A percentile compares a stretch with the other conserved stretches of the same genome.
Evolutionary conservation across 2,329 filamentous ascomycete species (phyloP).

Genomic region (Xylaria digitata): DNA sequence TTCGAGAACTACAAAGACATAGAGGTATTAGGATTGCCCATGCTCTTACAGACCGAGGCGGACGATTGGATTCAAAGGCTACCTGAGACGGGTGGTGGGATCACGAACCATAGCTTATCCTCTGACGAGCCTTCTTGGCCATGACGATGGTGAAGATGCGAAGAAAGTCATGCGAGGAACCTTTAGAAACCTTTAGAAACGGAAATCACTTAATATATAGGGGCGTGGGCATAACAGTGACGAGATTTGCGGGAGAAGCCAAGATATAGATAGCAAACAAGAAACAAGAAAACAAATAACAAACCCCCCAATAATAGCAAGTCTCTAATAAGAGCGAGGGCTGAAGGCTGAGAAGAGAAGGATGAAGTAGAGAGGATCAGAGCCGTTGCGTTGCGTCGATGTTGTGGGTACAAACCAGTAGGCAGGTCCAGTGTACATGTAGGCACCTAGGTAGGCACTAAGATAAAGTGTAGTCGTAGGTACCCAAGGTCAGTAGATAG

Average conservation of each 20-base stretch:
- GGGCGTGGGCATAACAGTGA: constrained; percentile 4
- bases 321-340: neutral
- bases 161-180: constrained; percentile 38
- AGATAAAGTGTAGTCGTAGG: too few relatives aligned
- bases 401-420: constrained; percentile 6
- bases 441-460: neutral
- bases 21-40: constrained; percentile 33
- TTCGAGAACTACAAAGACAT: constrained; percentile 62
- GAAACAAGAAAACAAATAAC: neutral
- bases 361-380: neutral
- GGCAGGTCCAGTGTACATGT: neutral
- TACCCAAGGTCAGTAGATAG: too few relatives aligned
- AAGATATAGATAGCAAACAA: constrained; percentile 7
- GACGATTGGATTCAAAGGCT: constrained; percentile 20
- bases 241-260: neutral
- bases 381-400: constrained; percentile 6
- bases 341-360: neutral
- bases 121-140: constrained; percentile 73
- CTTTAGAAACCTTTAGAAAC: constrained; percentile 21
- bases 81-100: constrained; percentile 8
- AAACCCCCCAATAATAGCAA: constrained; percentile 19
- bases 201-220: constrained; percentile 12
- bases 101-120: constrained; percentile 73
- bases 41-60: constrained; percentile 26
- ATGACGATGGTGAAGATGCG: constrained; percentile 53